Base-by-base conservation (phyloP, 805 yeast genomes). In the Yamadazyma phyllophila region DNA sequence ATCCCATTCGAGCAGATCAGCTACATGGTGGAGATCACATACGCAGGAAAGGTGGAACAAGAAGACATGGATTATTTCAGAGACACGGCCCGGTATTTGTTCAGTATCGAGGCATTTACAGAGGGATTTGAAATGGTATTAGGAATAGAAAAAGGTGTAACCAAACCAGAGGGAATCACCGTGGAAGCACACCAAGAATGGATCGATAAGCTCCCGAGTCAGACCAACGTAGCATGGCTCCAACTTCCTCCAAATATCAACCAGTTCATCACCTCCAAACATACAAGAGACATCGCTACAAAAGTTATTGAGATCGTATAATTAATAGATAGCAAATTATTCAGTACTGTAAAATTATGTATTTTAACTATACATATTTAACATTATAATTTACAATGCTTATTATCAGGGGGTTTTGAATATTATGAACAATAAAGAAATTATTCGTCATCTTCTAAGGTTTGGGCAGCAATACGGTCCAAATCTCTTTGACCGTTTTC, bases 401-500 rank as follows among this genome's bases (percentile, higher is more conserved):
- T 44, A 36, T 44, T 39, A 39, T 44, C 30, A 26, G 35, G 27
- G 33, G 24, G 26, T 24, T 24, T 34, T 34, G 32, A 29, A 26
- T n/a, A 33, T 31, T 39, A 39, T 13, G 41, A 37, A 13, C 15
- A 20, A 26, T 24, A 20, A 41, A 34, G 35, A 36, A 43, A 26
- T 43, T 39, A 43, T 61, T 75, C 80, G 71, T 87, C 95, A 69
- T 87, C 94, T 80, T 90, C 96, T 76, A 88, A 83, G 74, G 96
- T 89, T 81, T 90, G 96, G 75, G 96, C 96, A 72, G 98, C 98
- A 76, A 92, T 92, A 85, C 99, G 97, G 82, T 94, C 99, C 81
- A 94, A 87, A 82, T 94, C 99, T 88, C 99, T 91, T 82, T 92
- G 98, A 75, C 99, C 99, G 80, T 90, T 88, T 74, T 89, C 97